Evolutionary conservation across 768 basidiomycete genomes (phyloP).

Genomic region (Lepiota brunneoincarnata): DNA sequence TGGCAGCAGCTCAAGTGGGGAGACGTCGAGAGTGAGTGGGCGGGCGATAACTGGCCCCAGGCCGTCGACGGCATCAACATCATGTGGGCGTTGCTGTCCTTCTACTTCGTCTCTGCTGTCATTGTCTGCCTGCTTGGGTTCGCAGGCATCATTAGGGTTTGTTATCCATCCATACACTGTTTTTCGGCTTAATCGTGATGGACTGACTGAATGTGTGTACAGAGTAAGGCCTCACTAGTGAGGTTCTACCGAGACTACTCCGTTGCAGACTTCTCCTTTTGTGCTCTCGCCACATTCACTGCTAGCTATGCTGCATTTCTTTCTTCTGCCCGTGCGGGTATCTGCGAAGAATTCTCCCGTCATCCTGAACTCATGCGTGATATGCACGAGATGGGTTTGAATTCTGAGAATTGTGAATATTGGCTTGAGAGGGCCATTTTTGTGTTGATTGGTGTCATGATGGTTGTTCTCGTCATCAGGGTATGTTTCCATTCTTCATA

Average conservation of each 20-base stretch:
- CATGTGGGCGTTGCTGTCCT: slow-evolving; percentile 60
- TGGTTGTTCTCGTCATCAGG: slow-evolving; percentile 61
- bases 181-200: slow-evolving; percentile 2
- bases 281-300: slow-evolving; percentile 53
- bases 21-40: slow-evolving; percentile 16
- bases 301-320: slow-evolving; percentile 61
- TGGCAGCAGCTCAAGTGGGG: slow-evolving; percentile 21
- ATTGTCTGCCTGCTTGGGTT: slow-evolving; percentile 65
- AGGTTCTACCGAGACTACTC: slow-evolving; percentile 83
- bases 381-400: slow-evolving; percentile 69
- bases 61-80: slow-evolving; percentile 42
- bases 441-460: slow-evolving; percentile 54
- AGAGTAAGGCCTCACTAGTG: slow-evolving; percentile 65
- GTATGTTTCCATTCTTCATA: slow-evolving; percentile 38
- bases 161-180: slow-evolving; percentile 14
- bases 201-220: neutral
- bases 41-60: slow-evolving; percentile 13
- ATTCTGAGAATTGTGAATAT: slow-evolving; percentile 76
- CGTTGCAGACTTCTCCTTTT: slow-evolving; percentile 75
- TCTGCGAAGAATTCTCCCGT: slow-evolving; percentile 74
- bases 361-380: slow-evolving; percentile 75
- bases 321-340: slow-evolving; percentile 48
- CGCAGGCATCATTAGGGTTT: slow-evolving; percentile 65
- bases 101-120: slow-evolving; percentile 67
- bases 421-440: slow-evolving; percentile 71